Evolutionary conservation across 352 stramenopile genomes (phyloP), one percentile per base, ranked within the genome.

Genomic region (Peronospora belbahrii): DNA sequence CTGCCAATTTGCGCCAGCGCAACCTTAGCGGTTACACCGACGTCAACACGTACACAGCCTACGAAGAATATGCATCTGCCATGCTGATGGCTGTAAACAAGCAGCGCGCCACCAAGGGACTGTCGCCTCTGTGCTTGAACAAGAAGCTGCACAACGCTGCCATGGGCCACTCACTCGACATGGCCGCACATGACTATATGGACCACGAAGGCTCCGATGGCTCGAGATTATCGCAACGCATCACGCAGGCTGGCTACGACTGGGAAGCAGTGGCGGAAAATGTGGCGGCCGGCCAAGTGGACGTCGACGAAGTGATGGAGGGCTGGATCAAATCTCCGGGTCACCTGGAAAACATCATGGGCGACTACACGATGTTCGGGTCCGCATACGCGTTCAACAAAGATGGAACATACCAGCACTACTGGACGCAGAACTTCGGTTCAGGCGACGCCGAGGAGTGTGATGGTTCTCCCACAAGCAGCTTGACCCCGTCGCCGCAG

Each of bases 391-490:
- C 55, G 4, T 63, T 54, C 38, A 70, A 63, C 46, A 20, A 22
- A 10, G 7, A 56, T 3, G 45, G 36, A 30, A 58, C 32, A 32
- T 71, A 70, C 55, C 41, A 62, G 30, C 56, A 74, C 54, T 85
- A 71, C 59, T 85, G 71, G 70, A 82, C 68, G 33, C 70, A 87
- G 56, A 45, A 80, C 45, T 87, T 84, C 35, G 70, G 50, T 15
- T 31, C 52, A 8, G 48, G 73, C 27, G 38, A 37, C 18, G 46
- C 32, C 48, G 17, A 56, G 33, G 19, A 41, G 23, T 4, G 53
- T 38, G n/a, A 42, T 39, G 34, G 3, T 27, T 2, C 32, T 11
- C 18, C 43, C 6, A 14, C 49, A 18, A 57, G 34, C 34, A 40
- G 17, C 7, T 60, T 39, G n/a, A 42, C n/a, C n/a, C n/a, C 41